phyloP scores from a whole-genome alignment of 306 rosid species.

The Quercus berberidifolia region DNA sequence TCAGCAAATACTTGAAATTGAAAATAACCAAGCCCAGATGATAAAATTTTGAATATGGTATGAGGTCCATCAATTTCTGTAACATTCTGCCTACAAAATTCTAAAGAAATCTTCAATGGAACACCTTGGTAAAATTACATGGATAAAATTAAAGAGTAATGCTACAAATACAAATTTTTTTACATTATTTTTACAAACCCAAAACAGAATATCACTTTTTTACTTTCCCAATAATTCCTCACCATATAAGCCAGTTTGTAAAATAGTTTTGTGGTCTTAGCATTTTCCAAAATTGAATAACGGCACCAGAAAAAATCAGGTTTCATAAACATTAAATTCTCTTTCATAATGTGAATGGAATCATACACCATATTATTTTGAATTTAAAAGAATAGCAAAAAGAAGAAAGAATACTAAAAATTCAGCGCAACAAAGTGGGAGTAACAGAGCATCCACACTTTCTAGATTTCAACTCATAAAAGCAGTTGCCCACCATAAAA shows the following conservation, averaged over 20 bases:
- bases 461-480: no score
- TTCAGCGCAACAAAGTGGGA: no score
- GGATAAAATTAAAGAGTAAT: background rate
- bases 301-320: background rate
- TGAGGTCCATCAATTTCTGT: background rate
- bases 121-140: background rate
- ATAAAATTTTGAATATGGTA: background rate
- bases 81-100: background rate
- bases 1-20: background rate
- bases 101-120: background rate
- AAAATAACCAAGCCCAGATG: background rate
- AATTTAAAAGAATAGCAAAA: background rate
- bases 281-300: background rate
- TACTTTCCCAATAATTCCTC: no score
- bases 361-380: background rate
- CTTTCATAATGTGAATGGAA: background rate
- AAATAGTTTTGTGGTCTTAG: no score
- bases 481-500: no score
- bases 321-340: background rate
- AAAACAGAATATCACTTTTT: no score
- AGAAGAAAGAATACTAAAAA: no score
- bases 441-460: no score
- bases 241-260: no score
- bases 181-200: no score
- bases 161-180: no score